Conservation (phyloP, 2,329 filamentous ascomycete genomes). For the Penicillium paneum region DNA sequence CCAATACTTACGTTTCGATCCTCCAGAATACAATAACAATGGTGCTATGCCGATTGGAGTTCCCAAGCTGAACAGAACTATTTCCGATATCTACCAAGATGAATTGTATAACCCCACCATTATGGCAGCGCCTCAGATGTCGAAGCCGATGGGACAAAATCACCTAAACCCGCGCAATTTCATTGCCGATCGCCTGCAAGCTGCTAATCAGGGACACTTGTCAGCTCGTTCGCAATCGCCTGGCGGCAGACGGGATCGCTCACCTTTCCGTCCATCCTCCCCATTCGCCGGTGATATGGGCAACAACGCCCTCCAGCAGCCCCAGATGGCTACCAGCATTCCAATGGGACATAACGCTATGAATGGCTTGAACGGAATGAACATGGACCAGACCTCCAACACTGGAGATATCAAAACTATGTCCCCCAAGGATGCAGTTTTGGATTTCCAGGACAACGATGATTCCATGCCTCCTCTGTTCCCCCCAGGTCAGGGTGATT, state of each 20-base stretch:
- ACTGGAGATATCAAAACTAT: slow-evolving; percentile 69
- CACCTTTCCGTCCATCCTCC: slow-evolving; percentile 75
- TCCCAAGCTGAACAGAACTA: slow-evolving; percentile 79
- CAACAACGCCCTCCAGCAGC: slow-evolving; percentile 31
- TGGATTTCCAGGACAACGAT: slow-evolving; percentile 76
- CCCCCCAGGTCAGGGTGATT: slow-evolving; percentile 56
- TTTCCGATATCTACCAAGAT: slow-evolving; percentile 80
- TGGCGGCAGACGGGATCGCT: slow-evolving; percentile 61
- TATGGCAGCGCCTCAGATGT: slow-evolving; percentile 36
- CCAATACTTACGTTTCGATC: slow-evolving; percentile 65
- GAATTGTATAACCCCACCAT: slow-evolving; percentile 68
- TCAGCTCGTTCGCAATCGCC: slow-evolving; percentile 61
- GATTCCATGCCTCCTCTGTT: slow-evolving; percentile 70
- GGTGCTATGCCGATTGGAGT: slow-evolving; percentile 45
- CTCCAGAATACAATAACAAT: slow-evolving; percentile 50
- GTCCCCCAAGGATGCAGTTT: slow-evolving; percentile 84
- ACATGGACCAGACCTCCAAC: slow-evolving; percentile 23
- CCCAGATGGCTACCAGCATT: slow-evolving; percentile 44
- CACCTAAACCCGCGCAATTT: slow-evolving; percentile 55
- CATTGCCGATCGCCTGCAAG: slow-evolving; percentile 73
- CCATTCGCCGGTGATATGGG: slow-evolving; percentile 54
- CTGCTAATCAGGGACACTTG: slow-evolving; percentile 71
- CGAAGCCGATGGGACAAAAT: slow-evolving; percentile 34
- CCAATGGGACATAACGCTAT: slow-evolving; percentile 34
- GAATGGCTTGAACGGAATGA: slow-evolving; percentile 25